These are phyloP conservation scores for Diaporthe citri DNA, from an alignment of 2,329 filamentous ascomycete genomes.

Conservation along the genomic window DNA sequence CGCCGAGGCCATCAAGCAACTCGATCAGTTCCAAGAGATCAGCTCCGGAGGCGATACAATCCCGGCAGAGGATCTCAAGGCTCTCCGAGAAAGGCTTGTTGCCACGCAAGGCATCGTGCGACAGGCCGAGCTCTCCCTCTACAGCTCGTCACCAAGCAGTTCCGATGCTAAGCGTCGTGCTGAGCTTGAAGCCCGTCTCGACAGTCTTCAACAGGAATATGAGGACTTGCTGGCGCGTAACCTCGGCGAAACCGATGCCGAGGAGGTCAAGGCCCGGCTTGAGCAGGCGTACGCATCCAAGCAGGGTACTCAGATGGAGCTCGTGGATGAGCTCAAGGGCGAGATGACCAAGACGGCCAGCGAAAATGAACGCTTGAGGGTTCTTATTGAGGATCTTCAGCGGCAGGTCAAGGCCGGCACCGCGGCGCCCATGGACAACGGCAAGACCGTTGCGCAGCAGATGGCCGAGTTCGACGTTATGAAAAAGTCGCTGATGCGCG, in stretches of 20 bases:
- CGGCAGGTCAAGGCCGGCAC: slow-evolving; percentile 75
- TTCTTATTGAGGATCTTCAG: slow-evolving; percentile 84
- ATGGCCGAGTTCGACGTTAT: slow-evolving; percentile 99
- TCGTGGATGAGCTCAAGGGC: slow-evolving; percentile 81
- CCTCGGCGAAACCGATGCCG: slow-evolving; percentile 81
- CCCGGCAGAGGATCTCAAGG: slow-evolving; percentile 82
- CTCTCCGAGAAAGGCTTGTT: slow-evolving; percentile 81
- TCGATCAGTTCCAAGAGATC: slow-evolving; percentile 83
- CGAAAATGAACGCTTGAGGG: slow-evolving; percentile 85
- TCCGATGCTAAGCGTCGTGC: slow-evolving; percentile 76
- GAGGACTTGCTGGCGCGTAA: slow-evolving; percentile 85
- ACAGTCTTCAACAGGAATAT: slow-evolving; percentile 83
- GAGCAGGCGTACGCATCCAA: slow-evolving; percentile 82
- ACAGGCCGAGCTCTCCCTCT: slow-evolving; percentile 90
- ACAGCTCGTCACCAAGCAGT: slow-evolving; percentile 74
- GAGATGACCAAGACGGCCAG: slow-evolving; percentile 83
- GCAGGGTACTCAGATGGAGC: slow-evolving; percentile 78
- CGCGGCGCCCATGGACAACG: slow-evolving; percentile 75
- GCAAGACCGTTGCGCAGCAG: slow-evolving; percentile 96
- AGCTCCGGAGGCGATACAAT: slow-evolving; percentile 83
- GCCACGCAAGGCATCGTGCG: slow-evolving; percentile 94
- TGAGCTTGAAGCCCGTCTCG: slow-evolving; percentile 82
- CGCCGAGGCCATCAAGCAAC: slow-evolving; percentile 83
- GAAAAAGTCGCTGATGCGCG: slow-evolving; percentile 99
- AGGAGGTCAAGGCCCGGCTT: slow-evolving; percentile 85